Conservation (phyloP, 768 basidiomycete species). For the Tylopilus intermedius region DNA sequence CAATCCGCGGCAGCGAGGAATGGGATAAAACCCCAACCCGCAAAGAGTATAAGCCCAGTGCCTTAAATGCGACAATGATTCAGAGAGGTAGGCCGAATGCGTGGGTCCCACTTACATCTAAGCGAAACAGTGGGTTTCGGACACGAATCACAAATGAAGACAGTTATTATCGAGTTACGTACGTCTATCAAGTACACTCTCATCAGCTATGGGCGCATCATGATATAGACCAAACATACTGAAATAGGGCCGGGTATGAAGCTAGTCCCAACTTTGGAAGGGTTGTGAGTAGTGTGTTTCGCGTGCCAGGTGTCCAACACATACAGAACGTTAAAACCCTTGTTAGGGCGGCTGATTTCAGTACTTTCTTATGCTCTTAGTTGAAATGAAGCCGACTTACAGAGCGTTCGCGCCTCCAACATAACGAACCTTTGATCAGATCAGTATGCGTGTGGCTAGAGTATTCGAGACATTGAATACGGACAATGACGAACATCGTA, state of each 20-base stretch:
- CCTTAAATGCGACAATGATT: too few relatives aligned
- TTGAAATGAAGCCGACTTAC: background rate
- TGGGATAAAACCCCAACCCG: background rate
- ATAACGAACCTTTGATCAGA: background rate
- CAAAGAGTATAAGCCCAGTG: too few relatives aligned
- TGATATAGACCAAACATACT: background rate
- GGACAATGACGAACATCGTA: background rate
- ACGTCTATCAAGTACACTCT: background rate
- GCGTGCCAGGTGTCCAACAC: background rate
- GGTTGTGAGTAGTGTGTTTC: background rate
- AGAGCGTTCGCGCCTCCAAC: background rate
- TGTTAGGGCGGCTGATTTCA: background rate
- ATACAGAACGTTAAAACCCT: background rate
- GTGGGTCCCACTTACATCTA: background rate
- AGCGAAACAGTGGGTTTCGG: background rate
- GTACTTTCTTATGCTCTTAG: background rate
- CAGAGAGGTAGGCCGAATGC: too few relatives aligned
- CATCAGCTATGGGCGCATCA: background rate
- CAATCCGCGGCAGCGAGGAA: slow-evolving; percentile 1
- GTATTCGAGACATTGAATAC: background rate
- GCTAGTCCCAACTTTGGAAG: background rate
- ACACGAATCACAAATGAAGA: background rate
- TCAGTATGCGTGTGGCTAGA: background rate
- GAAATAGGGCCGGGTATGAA: background rate
- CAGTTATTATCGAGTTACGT: background rate